These are phyloP conservation scores for Trichophyton simii DNA, from an alignment of 2,329 filamentous ascomycete species.

Conservation along the genomic window DNA sequence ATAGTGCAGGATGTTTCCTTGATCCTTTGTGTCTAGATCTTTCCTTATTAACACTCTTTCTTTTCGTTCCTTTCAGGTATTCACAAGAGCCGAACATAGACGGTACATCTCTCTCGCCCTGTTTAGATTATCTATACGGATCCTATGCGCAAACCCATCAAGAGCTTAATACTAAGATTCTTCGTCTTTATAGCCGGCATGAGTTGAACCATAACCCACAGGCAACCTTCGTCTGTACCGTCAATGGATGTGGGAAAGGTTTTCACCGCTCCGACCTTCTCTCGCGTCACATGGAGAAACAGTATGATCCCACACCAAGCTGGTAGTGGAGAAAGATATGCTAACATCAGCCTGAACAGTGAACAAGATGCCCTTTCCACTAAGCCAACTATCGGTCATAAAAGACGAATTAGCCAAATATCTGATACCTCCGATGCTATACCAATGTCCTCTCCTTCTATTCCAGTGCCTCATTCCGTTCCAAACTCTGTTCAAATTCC, in stretches of 20 bases:
- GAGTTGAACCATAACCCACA: constrained; percentile 40
- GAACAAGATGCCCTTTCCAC: constrained; percentile 3
- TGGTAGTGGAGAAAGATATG: neutral
- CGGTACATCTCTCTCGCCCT: constrained; percentile 19
- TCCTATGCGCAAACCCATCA: neutral
- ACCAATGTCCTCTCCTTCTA: neutral
- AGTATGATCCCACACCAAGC: constrained; percentile 25
- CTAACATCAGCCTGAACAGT: neutral
- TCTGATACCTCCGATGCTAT: constrained; percentile 5
- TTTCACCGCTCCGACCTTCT: constrained; percentile 39
- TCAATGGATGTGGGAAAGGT: constrained; percentile 35
- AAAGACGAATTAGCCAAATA: constrained; percentile 8
- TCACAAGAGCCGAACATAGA: constrained; percentile 39
- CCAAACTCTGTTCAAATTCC: neutral
- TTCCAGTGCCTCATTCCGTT: neutral
- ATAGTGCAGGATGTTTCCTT: constrained; percentile 4
- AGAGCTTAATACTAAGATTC: neutral
- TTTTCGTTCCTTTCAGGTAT: constrained; percentile 26
- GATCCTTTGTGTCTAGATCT: neutral
- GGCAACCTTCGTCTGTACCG: constrained; percentile 32
- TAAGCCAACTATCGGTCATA: constrained; percentile 7
- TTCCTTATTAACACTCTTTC: constrained; percentile 3
- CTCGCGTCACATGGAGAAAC: constrained; percentile 38
- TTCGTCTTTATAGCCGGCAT: constrained; percentile 29
- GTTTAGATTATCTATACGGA: neutral